These are phyloP conservation scores for Wickerhamomyces sp. DNA, from an alignment of 1,139 yeast genomes.

Conservation along the genomic window DNA sequence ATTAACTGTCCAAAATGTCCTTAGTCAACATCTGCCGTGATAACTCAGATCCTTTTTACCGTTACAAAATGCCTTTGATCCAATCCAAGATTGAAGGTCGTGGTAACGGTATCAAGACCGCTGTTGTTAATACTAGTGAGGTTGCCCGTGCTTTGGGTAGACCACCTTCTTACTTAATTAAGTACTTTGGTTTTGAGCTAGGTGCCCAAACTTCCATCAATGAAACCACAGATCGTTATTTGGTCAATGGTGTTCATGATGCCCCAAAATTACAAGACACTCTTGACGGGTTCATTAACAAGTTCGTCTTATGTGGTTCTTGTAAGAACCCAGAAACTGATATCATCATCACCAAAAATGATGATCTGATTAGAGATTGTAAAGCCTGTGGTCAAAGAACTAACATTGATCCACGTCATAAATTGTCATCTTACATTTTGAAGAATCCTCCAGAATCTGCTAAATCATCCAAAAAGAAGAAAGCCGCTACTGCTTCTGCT, in stretches of 20 bases:
- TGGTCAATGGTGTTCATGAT: constrained; percentile 95
- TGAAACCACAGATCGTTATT: constrained; percentile 77
- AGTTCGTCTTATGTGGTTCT: constrained; percentile 88
- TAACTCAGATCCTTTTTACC: constrained; percentile 96
- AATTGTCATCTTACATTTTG: constrained; percentile 77
- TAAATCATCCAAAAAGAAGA: constrained; percentile 52
- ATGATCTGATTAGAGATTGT: constrained; percentile 82
- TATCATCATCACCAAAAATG: constrained; percentile 74
- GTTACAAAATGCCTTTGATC: constrained; percentile 98
- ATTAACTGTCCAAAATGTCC: constrained; percentile 49
- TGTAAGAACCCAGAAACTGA: constrained; percentile 99
- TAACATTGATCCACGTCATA: constrained; percentile 79
- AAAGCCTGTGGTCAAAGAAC: constrained; percentile 97
- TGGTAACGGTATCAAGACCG: constrained; percentile 99
- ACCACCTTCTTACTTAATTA: constrained; percentile 87
- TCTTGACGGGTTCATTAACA: constrained; percentile 88
- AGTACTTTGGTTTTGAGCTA: constrained; percentile 92
- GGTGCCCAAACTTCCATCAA: constrained; percentile 93
- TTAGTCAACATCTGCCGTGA: constrained; percentile 93
- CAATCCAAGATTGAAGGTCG: constrained; percentile 98
- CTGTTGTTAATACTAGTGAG: constrained; percentile 83
- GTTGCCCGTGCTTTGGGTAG: constrained; percentile 94
- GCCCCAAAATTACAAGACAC: constrained; percentile 87
- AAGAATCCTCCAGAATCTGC: constrained; percentile 85
- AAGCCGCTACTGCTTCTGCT: constrained; percentile 88